Evolutionary conservation across 768 basidiomycete genomes (phyloP).

Genomic region (Solioccasus polychromus): DNA sequence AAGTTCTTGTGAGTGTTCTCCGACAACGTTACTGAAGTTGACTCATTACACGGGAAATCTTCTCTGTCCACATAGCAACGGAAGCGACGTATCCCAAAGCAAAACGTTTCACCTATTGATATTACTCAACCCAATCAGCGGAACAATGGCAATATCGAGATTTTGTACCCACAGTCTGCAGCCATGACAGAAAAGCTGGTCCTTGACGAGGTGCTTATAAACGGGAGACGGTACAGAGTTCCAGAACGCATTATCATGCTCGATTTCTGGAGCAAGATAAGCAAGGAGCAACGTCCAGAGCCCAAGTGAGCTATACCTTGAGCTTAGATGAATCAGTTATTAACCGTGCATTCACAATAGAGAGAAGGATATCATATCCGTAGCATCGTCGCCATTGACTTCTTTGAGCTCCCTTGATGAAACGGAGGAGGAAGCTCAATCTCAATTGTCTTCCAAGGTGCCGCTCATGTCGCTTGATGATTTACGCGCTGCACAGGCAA

Average conservation of each 20-base stretch:
- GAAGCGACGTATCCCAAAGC: constrained; percentile 78
- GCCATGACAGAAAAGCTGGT: constrained; percentile 47
- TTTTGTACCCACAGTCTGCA: constrained; percentile 65
- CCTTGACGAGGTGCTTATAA: constrained; percentile 83
- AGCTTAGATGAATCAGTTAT: not conserved
- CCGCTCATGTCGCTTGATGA: constrained; percentile 44
- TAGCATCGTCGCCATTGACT: constrained; percentile 68
- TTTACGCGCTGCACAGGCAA: constrained; percentile 58
- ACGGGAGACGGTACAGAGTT: constrained; percentile 86
- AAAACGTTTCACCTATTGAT: constrained; percentile 63
- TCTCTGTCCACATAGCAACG: constrained; percentile 50
- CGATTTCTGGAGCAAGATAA: constrained; percentile 92
- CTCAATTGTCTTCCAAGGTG: constrained; percentile 21
- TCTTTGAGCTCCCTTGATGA: constrained; percentile 74
- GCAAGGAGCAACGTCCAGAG: constrained; percentile 39
- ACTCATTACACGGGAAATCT: constrained; percentile 1
- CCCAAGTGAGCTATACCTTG: constrained; percentile 37
- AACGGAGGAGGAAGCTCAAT: constrained; percentile 35
- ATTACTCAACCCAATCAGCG: constrained; percentile 67
- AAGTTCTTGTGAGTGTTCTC: constrained; percentile 61
- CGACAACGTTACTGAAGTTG: not conserved
- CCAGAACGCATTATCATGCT: constrained; percentile 89
- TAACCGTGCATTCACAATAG: constrained; percentile 7
- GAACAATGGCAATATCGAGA: constrained; percentile 92
- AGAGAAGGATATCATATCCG: constrained; percentile 39